phyloP scores from a whole-genome alignment of 2,329 filamentous ascomycete species.

The Thelonectria rubi region DNA sequence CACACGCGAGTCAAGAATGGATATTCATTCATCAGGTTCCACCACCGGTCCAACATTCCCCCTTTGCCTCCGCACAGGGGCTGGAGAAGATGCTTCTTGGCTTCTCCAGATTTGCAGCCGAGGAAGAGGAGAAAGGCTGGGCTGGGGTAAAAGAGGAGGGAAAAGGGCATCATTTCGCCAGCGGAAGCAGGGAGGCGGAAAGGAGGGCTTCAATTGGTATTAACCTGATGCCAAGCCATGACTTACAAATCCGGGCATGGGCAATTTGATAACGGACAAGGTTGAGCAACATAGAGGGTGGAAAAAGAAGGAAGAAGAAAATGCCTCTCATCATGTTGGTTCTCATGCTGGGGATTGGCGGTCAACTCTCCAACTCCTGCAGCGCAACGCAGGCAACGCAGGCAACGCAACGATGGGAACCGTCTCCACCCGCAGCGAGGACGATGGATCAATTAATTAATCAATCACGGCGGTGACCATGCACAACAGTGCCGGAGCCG shows the following conservation, averaged over 20 bases:
- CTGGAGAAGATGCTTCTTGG: neutral
- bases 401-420: neutral
- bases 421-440: neutral
- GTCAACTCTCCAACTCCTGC: neutral
- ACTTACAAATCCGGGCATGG: neutral
- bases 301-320: slow-evolving; percentile 2
- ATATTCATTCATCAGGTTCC: neutral
- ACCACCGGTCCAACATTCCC: neutral
- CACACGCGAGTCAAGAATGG: neutral
- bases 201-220: neutral
- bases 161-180: neutral
- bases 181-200: neutral
- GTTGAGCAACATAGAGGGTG: neutral
- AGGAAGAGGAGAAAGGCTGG: neutral
- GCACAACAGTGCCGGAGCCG: neutral
- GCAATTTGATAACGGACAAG: neutral
- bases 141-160: neutral
- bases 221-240: neutral
- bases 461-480: neutral
- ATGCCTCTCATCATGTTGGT: slow-evolving; percentile 6
- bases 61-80: too few species aligned
- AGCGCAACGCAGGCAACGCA: neutral
- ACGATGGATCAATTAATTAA: neutral
- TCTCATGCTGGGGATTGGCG: neutral
- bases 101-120: neutral